phyloP scores from a whole-genome alignment of 169 alveolate genomes.

The Cryptosporidium felis region DNA sequence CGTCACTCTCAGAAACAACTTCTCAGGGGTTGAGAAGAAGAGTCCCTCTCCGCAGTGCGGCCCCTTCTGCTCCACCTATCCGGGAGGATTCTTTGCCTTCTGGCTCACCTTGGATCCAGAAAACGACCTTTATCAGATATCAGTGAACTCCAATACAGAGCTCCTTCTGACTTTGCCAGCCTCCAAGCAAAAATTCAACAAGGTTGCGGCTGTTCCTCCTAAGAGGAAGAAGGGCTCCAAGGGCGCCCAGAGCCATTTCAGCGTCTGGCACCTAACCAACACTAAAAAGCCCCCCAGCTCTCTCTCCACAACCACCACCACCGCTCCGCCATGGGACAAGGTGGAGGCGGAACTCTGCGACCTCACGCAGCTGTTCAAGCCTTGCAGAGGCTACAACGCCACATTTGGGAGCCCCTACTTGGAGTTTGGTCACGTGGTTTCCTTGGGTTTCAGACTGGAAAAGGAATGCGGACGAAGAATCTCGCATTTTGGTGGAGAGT shows the following conservation, averaged over 20 bases:
- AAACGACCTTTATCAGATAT: neutral
- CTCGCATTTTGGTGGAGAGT: neutral
- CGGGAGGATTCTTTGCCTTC: neutral
- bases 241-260: neutral
- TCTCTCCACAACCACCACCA: conserved; percentile 8
- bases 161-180: conserved; percentile 10
- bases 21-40: neutral
- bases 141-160: conserved; percentile 31
- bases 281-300: neutral
- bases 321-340: conserved; percentile 34
- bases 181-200: conserved; percentile 13
- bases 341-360: neutral
- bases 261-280: conserved; percentile 32
- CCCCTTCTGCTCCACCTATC: conserved; percentile 6
- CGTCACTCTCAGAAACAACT: neutral
- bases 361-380: neutral
- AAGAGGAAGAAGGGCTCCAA: neutral
- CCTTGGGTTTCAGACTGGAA: neutral
- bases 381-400: conserved; percentile 29
- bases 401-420: neutral
- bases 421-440: neutral
- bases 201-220: neutral
- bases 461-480: neutral
- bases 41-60: conserved; percentile 10
- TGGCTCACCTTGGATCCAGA: conserved; percentile 5